These are phyloP conservation scores for Saturnispora silvae DNA, from an alignment of 805 yeast species.

Conservation along the genomic window DNA sequence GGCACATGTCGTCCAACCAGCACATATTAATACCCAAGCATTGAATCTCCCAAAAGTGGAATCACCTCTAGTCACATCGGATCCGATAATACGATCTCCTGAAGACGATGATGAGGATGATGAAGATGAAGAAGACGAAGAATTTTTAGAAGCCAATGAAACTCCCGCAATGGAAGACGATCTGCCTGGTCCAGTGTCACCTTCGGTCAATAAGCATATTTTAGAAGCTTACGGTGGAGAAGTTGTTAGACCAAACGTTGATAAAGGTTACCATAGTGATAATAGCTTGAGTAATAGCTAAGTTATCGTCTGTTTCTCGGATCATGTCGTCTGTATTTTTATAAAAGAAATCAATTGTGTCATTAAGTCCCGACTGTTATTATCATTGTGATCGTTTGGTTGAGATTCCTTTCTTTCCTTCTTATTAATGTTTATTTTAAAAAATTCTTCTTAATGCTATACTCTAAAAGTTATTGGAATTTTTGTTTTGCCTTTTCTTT, in stretches of 20 bases:
- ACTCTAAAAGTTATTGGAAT: no score
- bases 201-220: conserved; percentile 12
- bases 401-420: no score
- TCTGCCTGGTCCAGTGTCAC: conserved; percentile 12
- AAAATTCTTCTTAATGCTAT: no score
- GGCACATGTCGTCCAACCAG: conserved; percentile 7
- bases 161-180: conserved; percentile 4
- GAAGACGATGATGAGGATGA: conserved; percentile 8
- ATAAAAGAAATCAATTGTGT: no score
- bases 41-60: conserved; percentile 1
- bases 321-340: no score
- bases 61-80: conserved; percentile 1
- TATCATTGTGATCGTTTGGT: no score
- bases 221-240: conserved; percentile 10
- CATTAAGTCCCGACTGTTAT: no score
- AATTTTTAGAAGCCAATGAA: conserved; percentile 6
- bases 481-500: no score
- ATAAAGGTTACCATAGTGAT: conserved; percentile 7
- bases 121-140: conserved; percentile 5
- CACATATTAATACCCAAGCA: conserved; percentile 5
- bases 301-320: no score
- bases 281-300: neutral
- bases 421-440: no score
- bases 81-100: conserved; percentile 2
- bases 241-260: conserved; percentile 2